Percentiles rank a stretch among this genome's conserved stretches.
Evolutionary conservation across 2,329 filamentous ascomycete genomes (phyloP).

Genomic region (Mycosphaerella arachidis): DNA sequence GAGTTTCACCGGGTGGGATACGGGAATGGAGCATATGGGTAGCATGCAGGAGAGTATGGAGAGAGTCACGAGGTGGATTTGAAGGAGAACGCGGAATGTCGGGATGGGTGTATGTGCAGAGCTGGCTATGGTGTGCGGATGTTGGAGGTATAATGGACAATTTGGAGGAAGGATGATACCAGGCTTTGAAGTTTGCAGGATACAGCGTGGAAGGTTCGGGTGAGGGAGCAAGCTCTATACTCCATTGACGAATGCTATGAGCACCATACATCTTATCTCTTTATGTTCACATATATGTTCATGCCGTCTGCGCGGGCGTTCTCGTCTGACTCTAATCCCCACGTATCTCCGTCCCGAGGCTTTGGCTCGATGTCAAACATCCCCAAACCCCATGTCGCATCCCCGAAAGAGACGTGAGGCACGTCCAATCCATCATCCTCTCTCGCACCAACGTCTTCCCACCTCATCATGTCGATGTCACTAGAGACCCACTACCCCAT

Average conservation of each 20-base stretch:
- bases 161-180: neutral
- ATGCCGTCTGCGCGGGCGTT: too few relatives aligned
- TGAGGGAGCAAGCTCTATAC: neutral
- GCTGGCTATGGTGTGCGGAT: neutral
- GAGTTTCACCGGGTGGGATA: constrained; percentile 21
- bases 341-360: neutral
- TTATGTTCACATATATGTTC: too few relatives aligned
- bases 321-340: neutral
- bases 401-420: neutral
- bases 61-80: neutral
- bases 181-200: neutral
- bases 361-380: neutral
- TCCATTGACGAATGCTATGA: neutral
- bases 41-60: constrained; percentile 5
- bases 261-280: neutral
- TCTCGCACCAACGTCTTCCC: neutral
- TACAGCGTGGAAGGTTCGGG: neutral
- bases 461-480: neutral
- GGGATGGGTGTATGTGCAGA: too few relatives aligned
- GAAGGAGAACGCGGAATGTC: neutral
- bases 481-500: constrained; percentile 38
- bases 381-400: neutral
- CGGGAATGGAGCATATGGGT: constrained; percentile 12
- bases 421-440: neutral
- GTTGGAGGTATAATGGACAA: neutral